Evolutionary conservation across 2,329 filamentous ascomycete species (phyloP).

Genomic region (Aspergillus fumigatus): DNA sequence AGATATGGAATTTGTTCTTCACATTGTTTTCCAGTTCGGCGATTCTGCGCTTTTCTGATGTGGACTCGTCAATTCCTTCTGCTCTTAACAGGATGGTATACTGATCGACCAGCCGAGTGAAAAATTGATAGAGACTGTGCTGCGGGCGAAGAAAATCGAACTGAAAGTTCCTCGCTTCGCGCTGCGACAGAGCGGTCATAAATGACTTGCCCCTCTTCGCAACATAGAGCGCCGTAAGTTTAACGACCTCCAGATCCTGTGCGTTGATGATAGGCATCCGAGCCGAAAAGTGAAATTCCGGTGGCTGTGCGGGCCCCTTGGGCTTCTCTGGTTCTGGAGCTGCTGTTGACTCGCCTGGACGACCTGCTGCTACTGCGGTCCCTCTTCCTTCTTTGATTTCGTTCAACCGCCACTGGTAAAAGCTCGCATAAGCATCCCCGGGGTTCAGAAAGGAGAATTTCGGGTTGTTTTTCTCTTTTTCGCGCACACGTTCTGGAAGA

Average conservation of each 20-base stretch:
- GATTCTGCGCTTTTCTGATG: slow-evolving; percentile 67
- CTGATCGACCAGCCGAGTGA: slow-evolving; percentile 86
- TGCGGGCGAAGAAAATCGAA: slow-evolving; percentile 95
- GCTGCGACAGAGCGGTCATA: slow-evolving; percentile 83
- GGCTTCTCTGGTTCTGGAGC: slow-evolving; percentile 59
- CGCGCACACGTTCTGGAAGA: slow-evolving; percentile 64
- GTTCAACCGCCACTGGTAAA: slow-evolving; percentile 83
- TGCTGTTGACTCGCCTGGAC: slow-evolving; percentile 58
- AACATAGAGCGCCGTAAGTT: slow-evolving; percentile 81
- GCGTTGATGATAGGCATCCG: slow-evolving; percentile 97
- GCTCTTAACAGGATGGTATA: slow-evolving; percentile 75
- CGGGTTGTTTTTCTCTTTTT: slow-evolving; percentile 78
- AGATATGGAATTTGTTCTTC: slow-evolving; percentile 71
- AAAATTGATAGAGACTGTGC: slow-evolving; percentile 94
- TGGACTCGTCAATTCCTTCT: slow-evolving; percentile 64
- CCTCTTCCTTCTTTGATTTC: slow-evolving; percentile 83
- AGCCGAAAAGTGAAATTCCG: slow-evolving; percentile 87
- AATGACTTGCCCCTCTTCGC: slow-evolving; percentile 90
- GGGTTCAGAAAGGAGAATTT: slow-evolving; percentile 84
- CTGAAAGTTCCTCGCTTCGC: slow-evolving; percentile 85
- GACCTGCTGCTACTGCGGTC: slow-evolving; percentile 70
- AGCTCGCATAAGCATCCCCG: slow-evolving; percentile 78
- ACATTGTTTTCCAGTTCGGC: slow-evolving; percentile 69
- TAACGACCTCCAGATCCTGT: slow-evolving; percentile 72
- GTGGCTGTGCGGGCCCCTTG: slow-evolving; percentile 76